phyloP scores from a whole-genome alignment of 1,284 basidiomycete species.

The Peniophora sp. region DNA sequence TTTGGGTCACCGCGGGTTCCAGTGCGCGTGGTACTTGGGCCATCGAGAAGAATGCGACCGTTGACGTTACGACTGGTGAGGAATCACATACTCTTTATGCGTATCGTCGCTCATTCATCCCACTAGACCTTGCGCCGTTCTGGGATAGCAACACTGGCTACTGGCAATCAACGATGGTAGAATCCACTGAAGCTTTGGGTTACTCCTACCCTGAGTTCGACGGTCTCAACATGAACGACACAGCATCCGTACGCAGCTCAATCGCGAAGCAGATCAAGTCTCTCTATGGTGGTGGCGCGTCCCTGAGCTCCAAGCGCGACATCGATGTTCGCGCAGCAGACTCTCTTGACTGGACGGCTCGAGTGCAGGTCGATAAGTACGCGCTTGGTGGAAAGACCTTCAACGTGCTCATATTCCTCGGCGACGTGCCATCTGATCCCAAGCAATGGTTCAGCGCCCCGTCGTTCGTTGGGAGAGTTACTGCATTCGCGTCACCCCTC shows the following conservation, averaged over 20 bases:
- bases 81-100: not conserved
- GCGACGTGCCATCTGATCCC: not conserved
- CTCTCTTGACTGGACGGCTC: not conserved
- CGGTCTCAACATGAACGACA: not conserved
- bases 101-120: not conserved
- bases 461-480: not conserved
- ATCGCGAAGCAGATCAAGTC: not conserved
- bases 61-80: not conserved
- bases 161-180: not conserved
- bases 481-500: not conserved
- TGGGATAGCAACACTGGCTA: not conserved
- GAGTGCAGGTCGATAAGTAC: not conserved
- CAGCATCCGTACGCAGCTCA: not conserved
- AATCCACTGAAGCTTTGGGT: not conserved
- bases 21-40: constrained; percentile 26
- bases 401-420: not conserved
- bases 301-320: not conserved
- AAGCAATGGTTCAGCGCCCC: not conserved
- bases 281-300: not conserved
- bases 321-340: not conserved
- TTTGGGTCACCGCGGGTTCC: constrained; percentile 14
- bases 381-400: not conserved
- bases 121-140: not conserved
- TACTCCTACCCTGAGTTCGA: not conserved
- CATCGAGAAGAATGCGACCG: not conserved